Percentiles rank a stretch among this genome's conserved stretches.
These are phyloP conservation scores for Suhomyces panamericanus DNA, from an alignment of 1,139 yeast genomes.

Conservation along the genomic window DNA sequence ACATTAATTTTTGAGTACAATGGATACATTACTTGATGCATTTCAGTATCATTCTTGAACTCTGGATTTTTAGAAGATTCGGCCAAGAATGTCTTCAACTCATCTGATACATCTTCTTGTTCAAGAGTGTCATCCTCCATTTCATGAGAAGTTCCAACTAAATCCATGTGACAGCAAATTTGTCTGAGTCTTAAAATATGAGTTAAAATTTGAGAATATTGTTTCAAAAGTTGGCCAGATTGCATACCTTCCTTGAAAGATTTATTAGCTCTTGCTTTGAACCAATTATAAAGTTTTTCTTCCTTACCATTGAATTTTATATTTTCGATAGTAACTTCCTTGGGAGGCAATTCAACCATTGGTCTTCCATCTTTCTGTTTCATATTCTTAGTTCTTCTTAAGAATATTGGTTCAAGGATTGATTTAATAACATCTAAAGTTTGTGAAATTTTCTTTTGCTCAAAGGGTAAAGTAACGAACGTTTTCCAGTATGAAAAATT, in stretches of 20 bases:
- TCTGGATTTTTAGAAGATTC: slow-evolving; percentile 22
- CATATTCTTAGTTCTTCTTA: slow-evolving; percentile 88
- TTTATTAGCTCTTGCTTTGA: slow-evolving; percentile 66
- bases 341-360: slow-evolving; percentile 74
- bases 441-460: slow-evolving; percentile 62
- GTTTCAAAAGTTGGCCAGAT: slow-evolving; percentile 69
- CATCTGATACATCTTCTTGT: slow-evolving; percentile 11
- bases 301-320: slow-evolving; percentile 70
- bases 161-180: slow-evolving; percentile 79
- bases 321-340: slow-evolving; percentile 67
- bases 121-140: slow-evolving; percentile 32
- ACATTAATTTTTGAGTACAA: slow-evolving; percentile 26
- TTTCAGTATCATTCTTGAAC: slow-evolving; percentile 35
- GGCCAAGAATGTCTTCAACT: slow-evolving; percentile 18
- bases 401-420: slow-evolving; percentile 76
- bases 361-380: slow-evolving; percentile 71
- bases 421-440: slow-evolving; percentile 85
- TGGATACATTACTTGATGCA: slow-evolving; percentile 31
- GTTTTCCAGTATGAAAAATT: slow-evolving; percentile 87
- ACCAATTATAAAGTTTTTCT: slow-evolving; percentile 63
- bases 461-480: slow-evolving; percentile 83
- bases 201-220: slow-evolving; percentile 77
- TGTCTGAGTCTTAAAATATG: slow-evolving; percentile 84
- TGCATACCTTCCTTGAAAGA: slow-evolving; percentile 64
- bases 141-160: slow-evolving; percentile 50